Percentiles rank a stretch among this genome's conserved stretches.
phyloP scores from a whole-genome alignment of 2,329 filamentous ascomycete species.

The Arthrobotrys sinensis region DNA sequence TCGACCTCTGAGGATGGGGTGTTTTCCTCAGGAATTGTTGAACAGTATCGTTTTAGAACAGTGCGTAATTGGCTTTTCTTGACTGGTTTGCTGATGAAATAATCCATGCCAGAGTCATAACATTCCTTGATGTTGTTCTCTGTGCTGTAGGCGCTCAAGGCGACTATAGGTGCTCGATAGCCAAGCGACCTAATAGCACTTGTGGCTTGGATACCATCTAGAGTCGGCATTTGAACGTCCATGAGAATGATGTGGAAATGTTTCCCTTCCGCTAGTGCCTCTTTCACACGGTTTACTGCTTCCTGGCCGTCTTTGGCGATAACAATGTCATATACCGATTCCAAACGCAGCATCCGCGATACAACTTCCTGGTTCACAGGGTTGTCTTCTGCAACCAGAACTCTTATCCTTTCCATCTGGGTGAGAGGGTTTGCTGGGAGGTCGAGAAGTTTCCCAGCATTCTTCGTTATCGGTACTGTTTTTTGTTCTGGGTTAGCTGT shows the following conservation, averaged over 20 bases:
- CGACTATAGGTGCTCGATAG: conserved; percentile 89
- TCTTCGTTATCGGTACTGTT: conserved; percentile 35
- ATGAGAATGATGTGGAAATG: conserved; percentile 93
- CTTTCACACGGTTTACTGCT: conserved; percentile 87
- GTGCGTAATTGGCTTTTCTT: conserved; percentile 63
- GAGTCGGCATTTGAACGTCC: conserved; percentile 95
- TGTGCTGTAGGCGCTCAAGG: conserved; percentile 89
- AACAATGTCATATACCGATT: conserved; percentile 79
- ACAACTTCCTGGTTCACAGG: conserved; percentile 76
- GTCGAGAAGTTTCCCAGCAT: conserved; percentile 48
- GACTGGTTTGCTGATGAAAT: conserved; percentile 80
- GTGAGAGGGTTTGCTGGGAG: conserved; percentile 51
- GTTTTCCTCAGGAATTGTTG: conserved; percentile 62
- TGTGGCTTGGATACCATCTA: conserved; percentile 90
- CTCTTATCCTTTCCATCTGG: conserved; percentile 75
- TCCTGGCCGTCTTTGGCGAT: conserved; percentile 90
- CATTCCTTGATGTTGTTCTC: conserved; percentile 90
- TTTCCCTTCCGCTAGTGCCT: conserved; percentile 80
- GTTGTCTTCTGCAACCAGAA: conserved; percentile 88
- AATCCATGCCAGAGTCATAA: conserved; percentile 91
- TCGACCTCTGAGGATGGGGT: conserved; percentile 56
- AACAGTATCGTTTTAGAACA: conserved; percentile 63
- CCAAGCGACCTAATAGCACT: conserved; percentile 87
- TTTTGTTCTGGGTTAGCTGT: conserved; percentile 19
- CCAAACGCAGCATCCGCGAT: conserved; percentile 74